Evolutionary conservation across 2,329 filamentous ascomycete genomes (phyloP).

Genomic region (Berkeleyomyces basicola): DNA sequence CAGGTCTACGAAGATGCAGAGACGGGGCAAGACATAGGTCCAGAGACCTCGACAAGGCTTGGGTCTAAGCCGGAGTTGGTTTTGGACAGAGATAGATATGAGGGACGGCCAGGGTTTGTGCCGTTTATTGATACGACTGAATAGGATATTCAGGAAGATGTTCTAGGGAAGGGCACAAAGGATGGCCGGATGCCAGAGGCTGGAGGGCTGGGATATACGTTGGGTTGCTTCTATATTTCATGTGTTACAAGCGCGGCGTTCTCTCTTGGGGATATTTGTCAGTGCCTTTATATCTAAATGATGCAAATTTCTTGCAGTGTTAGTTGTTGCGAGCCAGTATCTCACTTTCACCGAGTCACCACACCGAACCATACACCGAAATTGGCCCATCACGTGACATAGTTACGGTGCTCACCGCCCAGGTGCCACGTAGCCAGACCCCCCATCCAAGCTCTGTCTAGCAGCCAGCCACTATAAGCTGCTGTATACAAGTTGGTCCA

Average conservation of each 20-base stretch:
- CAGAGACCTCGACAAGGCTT: not conserved
- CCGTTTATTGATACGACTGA: constrained; percentile 4
- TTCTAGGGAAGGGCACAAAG: not conserved
- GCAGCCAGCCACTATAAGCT: not conserved
- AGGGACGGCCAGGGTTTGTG: not conserved
- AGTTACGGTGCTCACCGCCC: not conserved
- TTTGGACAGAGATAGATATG: not conserved
- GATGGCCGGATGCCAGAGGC: not conserved
- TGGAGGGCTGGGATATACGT: too few species aligned
- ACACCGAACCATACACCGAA: not conserved
- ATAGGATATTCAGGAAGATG: not conserved
- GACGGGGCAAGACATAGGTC: not conserved
- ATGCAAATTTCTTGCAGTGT: too few species aligned
- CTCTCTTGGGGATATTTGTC: too few species aligned
- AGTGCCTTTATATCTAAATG: too few species aligned
- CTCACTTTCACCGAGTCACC: not conserved
- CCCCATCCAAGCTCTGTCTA: not conserved
- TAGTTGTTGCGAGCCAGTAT: not conserved
- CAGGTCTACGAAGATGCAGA: not conserved
- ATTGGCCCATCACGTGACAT: not conserved
- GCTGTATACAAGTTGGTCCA: not conserved
- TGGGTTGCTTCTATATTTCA: too few species aligned
- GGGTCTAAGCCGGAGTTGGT: not conserved
- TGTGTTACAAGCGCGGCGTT: too few species aligned
- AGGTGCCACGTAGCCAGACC: constrained; percentile 2